These are phyloP conservation scores for Candida nonsorbophila DNA, from an alignment of 805 yeast species.

Conservation along the genomic window DNA sequence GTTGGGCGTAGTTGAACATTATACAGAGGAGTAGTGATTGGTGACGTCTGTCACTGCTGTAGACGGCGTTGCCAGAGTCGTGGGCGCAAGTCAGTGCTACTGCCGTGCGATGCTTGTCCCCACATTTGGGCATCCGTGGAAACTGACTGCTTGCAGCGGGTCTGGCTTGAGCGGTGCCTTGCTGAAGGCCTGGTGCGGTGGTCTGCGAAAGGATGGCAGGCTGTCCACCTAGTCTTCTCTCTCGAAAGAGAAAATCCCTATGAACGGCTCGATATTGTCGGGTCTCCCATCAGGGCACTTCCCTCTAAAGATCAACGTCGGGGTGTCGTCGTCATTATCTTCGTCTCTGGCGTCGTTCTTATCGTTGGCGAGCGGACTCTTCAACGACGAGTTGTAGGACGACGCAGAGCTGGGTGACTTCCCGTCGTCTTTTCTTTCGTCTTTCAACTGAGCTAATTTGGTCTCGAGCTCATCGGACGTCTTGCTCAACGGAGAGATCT, in stretches of 20 bases:
- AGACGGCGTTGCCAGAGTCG: too few relatives aligned
- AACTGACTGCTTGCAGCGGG: too few relatives aligned
- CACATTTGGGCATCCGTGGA: too few relatives aligned
- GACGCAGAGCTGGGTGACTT: constrained; percentile 9
- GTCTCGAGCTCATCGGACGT: constrained; percentile 7
- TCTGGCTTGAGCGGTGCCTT: too few relatives aligned
- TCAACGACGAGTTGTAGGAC: constrained; percentile 9
- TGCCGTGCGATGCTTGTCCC: too few relatives aligned
- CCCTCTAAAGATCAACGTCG: constrained; percentile 46
- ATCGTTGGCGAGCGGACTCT: constrained; percentile 6
- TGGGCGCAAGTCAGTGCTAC: too few relatives aligned
- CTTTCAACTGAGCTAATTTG: not conserved
- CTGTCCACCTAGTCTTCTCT: constrained; percentile 22
- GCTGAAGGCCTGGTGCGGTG: too few relatives aligned
- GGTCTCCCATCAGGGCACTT: constrained; percentile 50
- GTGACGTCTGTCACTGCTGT: too few relatives aligned
- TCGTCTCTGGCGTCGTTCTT: constrained; percentile 20
- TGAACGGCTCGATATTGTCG: constrained; percentile 47
- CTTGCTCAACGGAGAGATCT: constrained; percentile 26
- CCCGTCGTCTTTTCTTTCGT: constrained; percentile 1
- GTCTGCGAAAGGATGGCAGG: too few relatives aligned
- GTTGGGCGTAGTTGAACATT: too few relatives aligned
- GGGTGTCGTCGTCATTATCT: constrained; percentile 36
- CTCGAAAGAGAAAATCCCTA: constrained; percentile 51
- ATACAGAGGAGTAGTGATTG: too few relatives aligned